These are phyloP conservation scores for Vitis riparia DNA, from an alignment of 164 flowering plant species.

Conservation along the genomic window DNA sequence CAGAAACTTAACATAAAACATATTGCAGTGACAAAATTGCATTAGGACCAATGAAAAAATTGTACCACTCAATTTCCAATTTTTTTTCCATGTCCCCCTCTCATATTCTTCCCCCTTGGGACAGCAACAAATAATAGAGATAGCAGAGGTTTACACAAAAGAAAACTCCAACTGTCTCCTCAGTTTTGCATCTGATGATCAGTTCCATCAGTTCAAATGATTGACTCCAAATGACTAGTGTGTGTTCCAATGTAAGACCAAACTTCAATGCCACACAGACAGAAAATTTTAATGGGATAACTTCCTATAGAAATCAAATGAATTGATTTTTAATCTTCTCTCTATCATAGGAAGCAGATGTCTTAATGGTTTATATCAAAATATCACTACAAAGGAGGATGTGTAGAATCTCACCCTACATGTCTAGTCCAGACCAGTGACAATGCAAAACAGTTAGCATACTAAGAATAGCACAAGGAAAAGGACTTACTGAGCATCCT, in stretches of 20 bases:
- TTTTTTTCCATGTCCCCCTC: not conserved
- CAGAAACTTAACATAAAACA: too few species aligned
- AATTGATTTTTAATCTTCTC: not conserved
- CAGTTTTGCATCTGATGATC: too few species aligned
- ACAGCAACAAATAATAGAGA: not conserved
- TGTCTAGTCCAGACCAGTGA: not conserved
- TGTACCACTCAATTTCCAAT: not conserved
- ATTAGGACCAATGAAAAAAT: too few species aligned
- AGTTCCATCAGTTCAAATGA: too few species aligned
- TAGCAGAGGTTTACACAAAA: not conserved
- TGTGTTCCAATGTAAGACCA: too few species aligned
- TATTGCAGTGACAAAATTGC: too few species aligned
- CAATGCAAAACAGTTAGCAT: not conserved
- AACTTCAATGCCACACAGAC: too few species aligned
- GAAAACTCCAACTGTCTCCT: too few species aligned
- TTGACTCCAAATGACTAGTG: too few species aligned
- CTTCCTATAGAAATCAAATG: not conserved
- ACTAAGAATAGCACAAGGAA: not conserved
- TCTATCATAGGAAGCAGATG: not conserved
- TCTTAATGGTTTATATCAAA: not conserved
- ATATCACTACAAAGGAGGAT: not conserved
- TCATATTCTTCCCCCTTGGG: not conserved
- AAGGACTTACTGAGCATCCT: constrained; percentile 70
- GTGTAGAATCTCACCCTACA: not conserved
- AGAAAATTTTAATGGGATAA: too few species aligned